These are phyloP conservation scores for Claviceps sp. DNA, from an alignment of 2,329 filamentous ascomycete species.

Conservation along the genomic window DNA sequence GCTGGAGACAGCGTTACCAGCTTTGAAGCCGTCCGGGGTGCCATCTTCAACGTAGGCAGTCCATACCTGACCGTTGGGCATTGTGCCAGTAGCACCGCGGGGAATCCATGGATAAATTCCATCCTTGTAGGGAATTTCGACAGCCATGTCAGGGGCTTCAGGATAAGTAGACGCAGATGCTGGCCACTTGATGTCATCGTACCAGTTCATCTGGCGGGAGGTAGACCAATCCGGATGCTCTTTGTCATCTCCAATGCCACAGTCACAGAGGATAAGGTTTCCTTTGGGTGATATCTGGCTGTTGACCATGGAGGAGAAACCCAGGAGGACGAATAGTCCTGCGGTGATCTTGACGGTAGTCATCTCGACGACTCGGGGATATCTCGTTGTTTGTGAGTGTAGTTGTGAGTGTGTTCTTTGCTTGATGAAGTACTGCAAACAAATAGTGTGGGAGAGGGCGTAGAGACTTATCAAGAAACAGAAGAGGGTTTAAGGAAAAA, in stretches of 20 bases:
- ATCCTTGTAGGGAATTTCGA: slow-evolving; percentile 24
- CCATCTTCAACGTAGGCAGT: slow-evolving; percentile 28
- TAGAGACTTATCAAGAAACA: neutral
- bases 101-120: slow-evolving; percentile 27
- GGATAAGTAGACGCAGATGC: slow-evolving; percentile 21
- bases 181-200: slow-evolving; percentile 25
- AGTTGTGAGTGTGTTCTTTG: neutral
- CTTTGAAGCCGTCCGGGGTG: slow-evolving; percentile 26
- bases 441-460: neutral
- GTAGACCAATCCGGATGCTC: slow-evolving; percentile 27
- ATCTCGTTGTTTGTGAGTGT: neutral
- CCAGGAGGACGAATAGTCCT: slow-evolving; percentile 11
- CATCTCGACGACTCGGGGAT: slow-evolving; percentile 10
- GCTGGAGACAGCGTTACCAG: slow-evolving; percentile 26
- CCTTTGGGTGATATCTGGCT: slow-evolving; percentile 19
- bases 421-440: neutral
- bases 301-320: slow-evolving; percentile 10
- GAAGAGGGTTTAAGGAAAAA: neutral
- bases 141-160: slow-evolving; percentile 23
- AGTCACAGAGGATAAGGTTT: slow-evolving; percentile 28
- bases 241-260: slow-evolving; percentile 28
- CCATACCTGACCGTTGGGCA: slow-evolving; percentile 27
- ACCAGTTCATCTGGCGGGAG: slow-evolving; percentile 32
- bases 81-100: slow-evolving; percentile 22
- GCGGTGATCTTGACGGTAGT: slow-evolving; percentile 11